phyloP scores from a whole-genome alignment of 116 monocot species.

The Dioscorea cayenensis region DNA sequence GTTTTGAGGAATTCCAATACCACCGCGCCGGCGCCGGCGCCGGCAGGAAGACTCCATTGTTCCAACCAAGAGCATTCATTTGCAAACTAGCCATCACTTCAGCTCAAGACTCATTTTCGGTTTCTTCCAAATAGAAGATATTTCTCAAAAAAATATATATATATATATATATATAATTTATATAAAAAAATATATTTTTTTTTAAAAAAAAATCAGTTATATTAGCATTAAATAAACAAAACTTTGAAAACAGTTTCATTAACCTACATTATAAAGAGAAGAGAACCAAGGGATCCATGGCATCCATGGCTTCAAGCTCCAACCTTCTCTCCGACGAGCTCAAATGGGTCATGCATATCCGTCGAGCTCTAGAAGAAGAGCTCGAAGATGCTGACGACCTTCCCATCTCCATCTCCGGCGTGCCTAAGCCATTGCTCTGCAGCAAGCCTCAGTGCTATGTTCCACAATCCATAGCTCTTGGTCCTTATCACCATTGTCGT shows the following conservation, averaged over 20 bases:
- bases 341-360: conserved; percentile 41
- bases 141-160: too few relatives aligned
- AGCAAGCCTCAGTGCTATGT: conserved; percentile 41
- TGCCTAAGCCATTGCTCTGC: conserved; percentile 41
- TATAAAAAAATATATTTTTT: too few relatives aligned
- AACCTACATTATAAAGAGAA: too few relatives aligned
- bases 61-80: conserved; percentile 11
- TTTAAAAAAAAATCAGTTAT: too few relatives aligned
- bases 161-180: too few relatives aligned
- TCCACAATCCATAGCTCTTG: conserved; percentile 64
- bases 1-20: conserved; percentile 11
- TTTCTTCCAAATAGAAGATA: too few relatives aligned
- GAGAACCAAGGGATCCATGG: not conserved
- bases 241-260: too few relatives aligned
- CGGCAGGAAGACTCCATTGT: conserved; percentile 10
- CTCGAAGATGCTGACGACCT: conserved; percentile 11
- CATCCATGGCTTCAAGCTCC: not conserved
- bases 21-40: not conserved
- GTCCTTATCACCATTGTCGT: conserved; percentile 73
- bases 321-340: conserved; percentile 18
- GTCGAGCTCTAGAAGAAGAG: conserved; percentile 23
- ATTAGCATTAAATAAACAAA: too few relatives aligned
- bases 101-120: not conserved
- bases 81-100: conserved; percentile 10
- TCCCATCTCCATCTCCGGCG: conserved; percentile 38